These are phyloP conservation scores for Botrytis fragariae DNA, from an alignment of 2,329 filamentous ascomycete genomes.

Conservation along the genomic window DNA sequence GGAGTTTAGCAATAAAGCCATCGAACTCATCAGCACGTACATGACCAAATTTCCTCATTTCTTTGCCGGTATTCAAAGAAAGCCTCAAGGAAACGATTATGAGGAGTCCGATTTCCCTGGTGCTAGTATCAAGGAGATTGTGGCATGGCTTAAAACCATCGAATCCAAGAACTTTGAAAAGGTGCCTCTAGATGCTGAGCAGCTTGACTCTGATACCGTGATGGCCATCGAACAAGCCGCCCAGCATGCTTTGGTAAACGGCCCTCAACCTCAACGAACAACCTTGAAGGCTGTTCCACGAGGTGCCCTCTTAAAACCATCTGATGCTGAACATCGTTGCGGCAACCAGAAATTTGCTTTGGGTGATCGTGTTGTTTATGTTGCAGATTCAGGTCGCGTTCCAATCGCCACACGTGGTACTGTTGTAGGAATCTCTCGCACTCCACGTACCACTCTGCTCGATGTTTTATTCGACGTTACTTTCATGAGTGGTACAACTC, in stretches of 20 bases:
- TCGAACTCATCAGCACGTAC: conserved; percentile 79
- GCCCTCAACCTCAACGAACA: conserved; percentile 57
- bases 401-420: conserved; percentile 90
- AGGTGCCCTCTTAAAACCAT: conserved; percentile 84
- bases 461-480: conserved; percentile 92
- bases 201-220: conserved; percentile 89
- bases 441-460: conserved; percentile 74
- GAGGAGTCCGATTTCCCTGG: conserved; percentile 82
- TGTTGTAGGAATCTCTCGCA: conserved; percentile 90
- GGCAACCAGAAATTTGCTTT: conserved; percentile 79
- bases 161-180: conserved; percentile 90
- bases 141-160: conserved; percentile 85
- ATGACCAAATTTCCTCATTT: conserved; percentile 96
- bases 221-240: conserved; percentile 74
- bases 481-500: conserved; percentile 95
- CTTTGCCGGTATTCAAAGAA: conserved; percentile 80
- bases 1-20: conserved; percentile 88
- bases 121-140: conserved; percentile 87
- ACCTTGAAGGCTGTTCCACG: conserved; percentile 80
- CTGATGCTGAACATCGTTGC: conserved; percentile 90
- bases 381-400: conserved; percentile 88
- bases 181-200: conserved; percentile 94
- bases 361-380: conserved; percentile 90
- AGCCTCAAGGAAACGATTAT: conserved; percentile 82
- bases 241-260: conserved; percentile 57